Evolutionary conservation across 73 alveolate species (phyloP), one percentile per base, ranked within the genome.

Genomic region (Paraurostyla sp.): DNA sequence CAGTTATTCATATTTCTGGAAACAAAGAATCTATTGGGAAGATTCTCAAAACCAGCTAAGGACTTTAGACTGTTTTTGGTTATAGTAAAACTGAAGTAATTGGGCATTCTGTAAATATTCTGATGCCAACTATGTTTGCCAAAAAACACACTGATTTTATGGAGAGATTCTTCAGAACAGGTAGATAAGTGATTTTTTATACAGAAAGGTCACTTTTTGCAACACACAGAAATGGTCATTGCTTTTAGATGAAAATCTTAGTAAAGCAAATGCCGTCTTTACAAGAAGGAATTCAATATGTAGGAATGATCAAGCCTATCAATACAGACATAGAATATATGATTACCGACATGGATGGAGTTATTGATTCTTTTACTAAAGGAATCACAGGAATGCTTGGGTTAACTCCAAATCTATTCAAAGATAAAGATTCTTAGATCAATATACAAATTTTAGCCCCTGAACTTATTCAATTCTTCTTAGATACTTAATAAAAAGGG

Each of bases 121-220:
- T 85, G 4, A 85, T 85, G 93, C 93, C 93, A 43, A 51, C 93
- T 29, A 71, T 85, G 35, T 85, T 85, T 52, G 87, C 80, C 43
- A 85, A 71, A 52, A 85, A 71, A 22, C 93, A 85, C 35, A 33
- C 75, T 4, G 93, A 85, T 35, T 85, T 85, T 46, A 68, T 85
- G 93, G 93, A 85, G 35, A 49, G 93, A 40, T 85, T 49, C 82
- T 85, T 85, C 41, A 69, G 82, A 27, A 85, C 93, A 50, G 93
- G 93, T 29, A 68, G 83, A 59, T 42, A 85, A 54, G 65, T 40
- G 0, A 85, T 85, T 22, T 71, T 85, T 82, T 60, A 85, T 29
- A 29, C 20, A 4, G 93, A 85, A 42, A 85, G 93, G 43, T 36
- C 58, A 11, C 71, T 85, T 13, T 85, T 85, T 50, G 82, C 93